phyloP scores from a whole-genome alignment of 495 filamentous ascomycete genomes.

The Bacidia rubella region DNA sequence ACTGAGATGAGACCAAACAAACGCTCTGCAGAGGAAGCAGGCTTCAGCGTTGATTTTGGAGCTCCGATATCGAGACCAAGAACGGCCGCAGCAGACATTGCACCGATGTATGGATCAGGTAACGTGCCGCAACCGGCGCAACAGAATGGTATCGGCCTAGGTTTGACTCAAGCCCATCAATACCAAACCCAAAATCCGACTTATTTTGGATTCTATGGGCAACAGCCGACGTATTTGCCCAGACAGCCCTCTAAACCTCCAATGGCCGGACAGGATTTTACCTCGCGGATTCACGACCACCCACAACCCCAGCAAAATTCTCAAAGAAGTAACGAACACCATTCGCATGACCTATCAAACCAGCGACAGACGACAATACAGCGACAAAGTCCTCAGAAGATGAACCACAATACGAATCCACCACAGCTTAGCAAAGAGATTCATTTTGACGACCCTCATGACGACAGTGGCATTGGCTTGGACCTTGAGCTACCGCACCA shows the following conservation, averaged over 20 bases:
- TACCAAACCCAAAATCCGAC: neutral
- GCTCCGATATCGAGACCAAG: constrained; percentile 21
- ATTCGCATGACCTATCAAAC: neutral
- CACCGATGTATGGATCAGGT: neutral
- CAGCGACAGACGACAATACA: neutral
- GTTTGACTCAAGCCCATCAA: neutral
- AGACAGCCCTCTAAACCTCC: neutral
- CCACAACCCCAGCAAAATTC: neutral
- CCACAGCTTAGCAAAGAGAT: neutral
- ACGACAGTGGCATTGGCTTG: constrained; percentile 62
- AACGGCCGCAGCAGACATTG: constrained; percentile 3
- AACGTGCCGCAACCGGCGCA: neutral
- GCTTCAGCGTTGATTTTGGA: constrained; percentile 13
- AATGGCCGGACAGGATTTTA: neutral
- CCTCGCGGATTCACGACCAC: neutral
- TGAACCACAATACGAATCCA: neutral
- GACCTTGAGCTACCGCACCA: constrained; percentile 14
- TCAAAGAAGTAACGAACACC: neutral
- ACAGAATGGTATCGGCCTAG: neutral
- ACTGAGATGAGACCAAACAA: constrained; percentile 23
- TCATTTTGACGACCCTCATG: constrained; percentile 20
- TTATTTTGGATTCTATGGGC: neutral
- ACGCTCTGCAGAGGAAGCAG: constrained; percentile 11
- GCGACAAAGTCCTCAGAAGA: neutral
- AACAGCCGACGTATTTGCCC: neutral